Evolutionary conservation across 306 rosid species (phyloP).

Genomic region (Prunus campanulata): DNA sequence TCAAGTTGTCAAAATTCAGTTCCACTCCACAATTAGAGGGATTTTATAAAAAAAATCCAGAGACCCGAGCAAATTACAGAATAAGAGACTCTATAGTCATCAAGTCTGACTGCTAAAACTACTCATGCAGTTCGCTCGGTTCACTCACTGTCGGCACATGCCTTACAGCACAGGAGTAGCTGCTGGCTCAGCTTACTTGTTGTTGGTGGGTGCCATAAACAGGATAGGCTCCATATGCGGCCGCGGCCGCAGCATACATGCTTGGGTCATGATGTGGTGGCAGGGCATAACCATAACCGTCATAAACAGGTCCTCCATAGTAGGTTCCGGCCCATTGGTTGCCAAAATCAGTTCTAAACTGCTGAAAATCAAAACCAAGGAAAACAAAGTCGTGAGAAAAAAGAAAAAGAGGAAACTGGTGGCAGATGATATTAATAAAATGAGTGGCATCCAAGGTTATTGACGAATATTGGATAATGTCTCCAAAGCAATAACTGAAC

Average conservation of each 20-base stretch:
- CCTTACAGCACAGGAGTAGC: not conserved
- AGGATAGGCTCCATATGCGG: conserved; percentile 86
- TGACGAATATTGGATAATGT: not conserved
- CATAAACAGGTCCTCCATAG: conserved; percentile 75
- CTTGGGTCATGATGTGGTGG: conserved; percentile 83
- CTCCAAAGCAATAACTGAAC: not conserved
- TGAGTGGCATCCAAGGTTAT: not conserved
- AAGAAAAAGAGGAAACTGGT: not conserved
- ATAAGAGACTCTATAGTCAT: conserved; percentile 22
- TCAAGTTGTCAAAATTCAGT: conserved; percentile 73
- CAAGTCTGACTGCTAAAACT: conserved; percentile 28
- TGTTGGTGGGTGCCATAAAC: conserved; percentile 86
- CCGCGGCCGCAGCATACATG: conserved; percentile 52
- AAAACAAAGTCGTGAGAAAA: conserved; percentile 13
- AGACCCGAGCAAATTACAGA: conserved; percentile 50
- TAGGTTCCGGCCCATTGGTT: conserved; percentile 75
- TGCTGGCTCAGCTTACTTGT: conserved; percentile 70
- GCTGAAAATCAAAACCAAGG: conserved; percentile 33
- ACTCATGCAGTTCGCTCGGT: conserved; percentile 20
- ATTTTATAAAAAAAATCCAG: conserved; percentile 44
- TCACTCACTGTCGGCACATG: conserved; percentile 3
- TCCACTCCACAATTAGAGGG: conserved; percentile 81
- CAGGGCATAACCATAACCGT: conserved; percentile 83
- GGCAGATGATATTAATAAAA: not conserved
- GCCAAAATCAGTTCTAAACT: conserved; percentile 68